phyloP scores from a whole-genome alignment of 2,329 filamentous ascomycete species.

The Fusarium sp. region DNA sequence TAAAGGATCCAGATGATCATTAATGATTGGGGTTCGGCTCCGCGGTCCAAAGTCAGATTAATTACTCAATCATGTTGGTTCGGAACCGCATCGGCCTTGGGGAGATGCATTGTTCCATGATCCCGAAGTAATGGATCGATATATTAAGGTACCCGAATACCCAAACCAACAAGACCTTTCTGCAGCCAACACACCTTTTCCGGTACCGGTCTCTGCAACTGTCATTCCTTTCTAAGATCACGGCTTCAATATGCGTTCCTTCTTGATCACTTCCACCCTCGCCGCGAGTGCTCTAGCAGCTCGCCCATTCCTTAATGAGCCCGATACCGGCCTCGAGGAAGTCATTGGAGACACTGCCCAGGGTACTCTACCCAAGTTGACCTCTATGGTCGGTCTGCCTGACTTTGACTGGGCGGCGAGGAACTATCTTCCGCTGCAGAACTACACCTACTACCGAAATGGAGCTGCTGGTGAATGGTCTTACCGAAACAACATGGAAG shows the following conservation, averaged over 20 bases:
- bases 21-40: not conserved
- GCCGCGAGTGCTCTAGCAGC: constrained; percentile 51
- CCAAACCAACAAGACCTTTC: not conserved
- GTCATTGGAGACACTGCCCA: constrained; percentile 47
- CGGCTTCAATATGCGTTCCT: constrained; percentile 10
- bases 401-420: constrained; percentile 66
- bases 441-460: constrained; percentile 59
- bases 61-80: not conserved
- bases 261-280: constrained; percentile 26
- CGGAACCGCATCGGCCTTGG: not conserved
- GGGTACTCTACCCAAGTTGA: constrained; percentile 54
- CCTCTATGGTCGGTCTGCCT: constrained; percentile 58
- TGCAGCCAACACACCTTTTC: not conserved
- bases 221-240: not conserved
- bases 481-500: constrained; percentile 67
- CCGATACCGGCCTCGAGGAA: constrained; percentile 56
- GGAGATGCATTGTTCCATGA: not conserved
- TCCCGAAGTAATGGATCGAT: not conserved
- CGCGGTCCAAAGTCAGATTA: not conserved
- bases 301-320: constrained; percentile 56
- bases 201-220: not conserved
- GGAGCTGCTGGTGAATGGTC: constrained; percentile 65
- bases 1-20: not conserved
- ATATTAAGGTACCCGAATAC: not conserved
- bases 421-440: constrained; percentile 55